A percentile compares a stretch with the other conserved stretches of the same genome.
Conservation (phyloP, 2,329 filamentous ascomycete species). For the Clonostachys rhizophaga region DNA sequence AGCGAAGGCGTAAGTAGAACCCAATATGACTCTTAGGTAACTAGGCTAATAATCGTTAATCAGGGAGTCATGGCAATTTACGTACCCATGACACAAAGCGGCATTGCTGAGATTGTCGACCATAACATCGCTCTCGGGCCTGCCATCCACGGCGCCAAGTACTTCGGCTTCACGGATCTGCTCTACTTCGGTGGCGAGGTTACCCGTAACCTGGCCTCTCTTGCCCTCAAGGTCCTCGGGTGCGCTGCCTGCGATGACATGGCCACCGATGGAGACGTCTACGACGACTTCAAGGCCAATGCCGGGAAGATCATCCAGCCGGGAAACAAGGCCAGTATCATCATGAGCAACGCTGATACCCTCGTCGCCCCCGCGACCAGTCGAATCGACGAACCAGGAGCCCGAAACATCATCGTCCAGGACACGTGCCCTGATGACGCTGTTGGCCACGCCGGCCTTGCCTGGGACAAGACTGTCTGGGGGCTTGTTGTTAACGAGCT, state of each 20-base stretch:
- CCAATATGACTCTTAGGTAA: too few relatives aligned
- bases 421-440: constrained; percentile 8
- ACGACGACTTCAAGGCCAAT: constrained; percentile 6
- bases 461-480: constrained; percentile 8
- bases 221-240: constrained; percentile 5
- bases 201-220: constrained; percentile 1
- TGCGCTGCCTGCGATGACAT: constrained; percentile 10
- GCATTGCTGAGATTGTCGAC: constrained; percentile 2
- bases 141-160: constrained; percentile 4
- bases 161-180: constrained; percentile 5
- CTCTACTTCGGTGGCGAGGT: constrained; percentile 6
- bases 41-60: too few relatives aligned
- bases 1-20: constrained; percentile 1
- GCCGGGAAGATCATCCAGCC: constrained; percentile 5
- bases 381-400: constrained; percentile 6
- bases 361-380: constrained; percentile 7
- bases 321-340: constrained; percentile 9
- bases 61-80: constrained; percentile 3
- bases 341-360: constrained; percentile 6
- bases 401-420: constrained; percentile 9
- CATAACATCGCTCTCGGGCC: constrained; percentile 2
- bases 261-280: constrained; percentile 3
- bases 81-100: constrained; percentile 2
- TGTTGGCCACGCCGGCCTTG: constrained; percentile 9
- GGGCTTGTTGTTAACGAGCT: constrained; percentile 8